These are phyloP conservation scores for Hypoxylon lienhwacheense DNA, from an alignment of 495 filamentous ascomycete species.

Conservation along the genomic window DNA sequence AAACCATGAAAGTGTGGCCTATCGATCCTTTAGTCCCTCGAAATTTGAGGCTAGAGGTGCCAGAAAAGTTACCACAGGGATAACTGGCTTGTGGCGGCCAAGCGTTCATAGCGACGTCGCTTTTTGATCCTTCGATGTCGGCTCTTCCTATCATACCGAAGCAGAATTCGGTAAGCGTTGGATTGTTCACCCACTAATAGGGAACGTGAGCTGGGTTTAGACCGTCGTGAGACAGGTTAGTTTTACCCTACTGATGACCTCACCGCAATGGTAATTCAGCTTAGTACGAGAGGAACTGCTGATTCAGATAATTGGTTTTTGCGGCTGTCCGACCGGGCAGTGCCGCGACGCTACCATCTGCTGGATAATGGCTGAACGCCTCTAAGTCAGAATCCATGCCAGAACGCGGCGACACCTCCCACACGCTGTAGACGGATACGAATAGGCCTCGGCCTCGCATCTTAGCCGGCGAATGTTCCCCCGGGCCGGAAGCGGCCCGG, in stretches of 20 bases:
- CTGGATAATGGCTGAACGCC: conserved; percentile 47
- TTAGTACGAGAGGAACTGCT: not conserved
- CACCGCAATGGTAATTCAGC: not conserved
- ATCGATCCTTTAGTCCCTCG: not conserved
- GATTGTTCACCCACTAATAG: not conserved
- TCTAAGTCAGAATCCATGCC: conserved; percentile 70
- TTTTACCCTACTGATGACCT: not conserved
- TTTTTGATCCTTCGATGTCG: not conserved
- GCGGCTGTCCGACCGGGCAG: not conserved
- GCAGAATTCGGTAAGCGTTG: not conserved
- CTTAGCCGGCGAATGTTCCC: conserved; percentile 30
- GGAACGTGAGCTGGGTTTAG: not conserved
- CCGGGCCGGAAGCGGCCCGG: not conserved
- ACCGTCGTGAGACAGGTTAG: not conserved
- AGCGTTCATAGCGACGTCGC: not conserved
- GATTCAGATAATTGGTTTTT: conserved; percentile 63
- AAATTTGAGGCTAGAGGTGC: not conserved
- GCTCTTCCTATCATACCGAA: not conserved
- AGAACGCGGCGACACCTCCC: conserved; percentile 61
- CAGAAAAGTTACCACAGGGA: not conserved
- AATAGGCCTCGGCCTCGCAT: conserved; percentile 62
- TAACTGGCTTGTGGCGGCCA: not conserved
- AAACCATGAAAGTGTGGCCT: not conserved
- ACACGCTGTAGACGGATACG: conserved; percentile 66
- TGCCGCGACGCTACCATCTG: not conserved